Conservation (phyloP, 176 grass and related monocot species). For the Dactylis glomerata region DNA sequence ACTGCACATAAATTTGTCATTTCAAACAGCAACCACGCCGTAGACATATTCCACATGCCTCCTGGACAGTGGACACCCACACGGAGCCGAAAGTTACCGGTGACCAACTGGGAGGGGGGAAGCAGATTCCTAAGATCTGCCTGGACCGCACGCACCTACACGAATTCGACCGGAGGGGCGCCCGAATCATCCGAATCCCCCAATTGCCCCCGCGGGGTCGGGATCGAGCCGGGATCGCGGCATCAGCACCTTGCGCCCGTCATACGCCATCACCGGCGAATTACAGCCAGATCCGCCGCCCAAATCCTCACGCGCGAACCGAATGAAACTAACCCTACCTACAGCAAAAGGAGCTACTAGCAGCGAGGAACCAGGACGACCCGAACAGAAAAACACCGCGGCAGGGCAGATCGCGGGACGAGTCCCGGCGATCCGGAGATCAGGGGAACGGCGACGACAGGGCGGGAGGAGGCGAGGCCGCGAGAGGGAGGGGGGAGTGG, state of each 20-base stretch:
- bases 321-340: background rate
- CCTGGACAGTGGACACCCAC: background rate
- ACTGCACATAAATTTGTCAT: no score
- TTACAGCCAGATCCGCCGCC: background rate
- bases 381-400: background rate
- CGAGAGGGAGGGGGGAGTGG: background rate
- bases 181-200: background rate
- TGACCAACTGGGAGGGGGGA: background rate
- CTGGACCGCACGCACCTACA: background rate
- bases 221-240: background rate
- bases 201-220: fast-evolving
- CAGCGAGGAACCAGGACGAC: background rate
- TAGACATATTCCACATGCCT: background rate
- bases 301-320: background rate
- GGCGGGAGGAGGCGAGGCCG: background rate
- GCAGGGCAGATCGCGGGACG: background rate
- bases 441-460: background rate
- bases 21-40: background rate
- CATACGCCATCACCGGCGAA: background rate
- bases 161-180: background rate
- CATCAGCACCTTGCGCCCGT: background rate
- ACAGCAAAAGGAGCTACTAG: background rate
- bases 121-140: background rate
- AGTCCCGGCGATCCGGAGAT: background rate
- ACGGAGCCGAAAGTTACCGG: background rate